phyloP scores from a whole-genome alignment of 23 red algal species.

The Gracilaria vermiculophylla region DNA sequence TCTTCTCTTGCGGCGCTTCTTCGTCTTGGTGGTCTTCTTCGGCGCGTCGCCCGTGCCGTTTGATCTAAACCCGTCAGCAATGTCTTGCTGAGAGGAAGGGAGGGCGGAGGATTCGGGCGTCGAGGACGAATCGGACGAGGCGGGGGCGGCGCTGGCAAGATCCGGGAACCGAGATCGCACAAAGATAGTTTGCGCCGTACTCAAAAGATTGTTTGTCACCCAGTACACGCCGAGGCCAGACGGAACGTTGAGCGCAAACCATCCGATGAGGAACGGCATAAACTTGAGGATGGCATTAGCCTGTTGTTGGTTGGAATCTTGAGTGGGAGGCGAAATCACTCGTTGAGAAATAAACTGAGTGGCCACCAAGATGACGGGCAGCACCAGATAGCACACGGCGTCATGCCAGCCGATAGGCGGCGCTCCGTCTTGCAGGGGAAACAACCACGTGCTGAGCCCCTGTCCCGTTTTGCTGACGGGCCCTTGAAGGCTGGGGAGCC shows the following conservation, averaged over 20 bases:
- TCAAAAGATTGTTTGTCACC: constrained; percentile 97
- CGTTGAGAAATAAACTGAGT: constrained; percentile 78
- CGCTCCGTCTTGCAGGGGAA: constrained; percentile 89
- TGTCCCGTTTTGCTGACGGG: constrained; percentile 82
- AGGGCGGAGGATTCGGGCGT: background rate
- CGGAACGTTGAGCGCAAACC: constrained; percentile 98
- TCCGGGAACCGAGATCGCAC: constrained; percentile 72
- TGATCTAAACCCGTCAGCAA: constrained; percentile 52
- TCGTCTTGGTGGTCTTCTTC: constrained; percentile 31
- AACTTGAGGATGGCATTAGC: constrained; percentile 86
- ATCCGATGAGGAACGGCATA: constrained; percentile 95
- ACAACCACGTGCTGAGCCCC: constrained; percentile 88
- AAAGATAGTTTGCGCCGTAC: constrained; percentile 85
- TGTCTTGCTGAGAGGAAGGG: constrained; percentile 1
- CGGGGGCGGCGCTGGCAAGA: background rate
- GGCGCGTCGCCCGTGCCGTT: constrained; percentile 8
- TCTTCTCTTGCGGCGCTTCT: constrained; percentile 76
- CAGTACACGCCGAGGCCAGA: constrained; percentile 92
- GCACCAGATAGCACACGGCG: constrained; percentile 85
- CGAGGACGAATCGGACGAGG: background rate
- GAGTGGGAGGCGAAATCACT: constrained; percentile 73
- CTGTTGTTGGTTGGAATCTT: constrained; percentile 66
- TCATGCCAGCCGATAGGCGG: constrained; percentile 99
- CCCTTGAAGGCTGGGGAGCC: constrained; percentile 92
- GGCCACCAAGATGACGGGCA: constrained; percentile 84